phyloP scores from a whole-genome alignment of 495 filamentous ascomycete genomes.

The Ascodesmis nigricans region DNA sequence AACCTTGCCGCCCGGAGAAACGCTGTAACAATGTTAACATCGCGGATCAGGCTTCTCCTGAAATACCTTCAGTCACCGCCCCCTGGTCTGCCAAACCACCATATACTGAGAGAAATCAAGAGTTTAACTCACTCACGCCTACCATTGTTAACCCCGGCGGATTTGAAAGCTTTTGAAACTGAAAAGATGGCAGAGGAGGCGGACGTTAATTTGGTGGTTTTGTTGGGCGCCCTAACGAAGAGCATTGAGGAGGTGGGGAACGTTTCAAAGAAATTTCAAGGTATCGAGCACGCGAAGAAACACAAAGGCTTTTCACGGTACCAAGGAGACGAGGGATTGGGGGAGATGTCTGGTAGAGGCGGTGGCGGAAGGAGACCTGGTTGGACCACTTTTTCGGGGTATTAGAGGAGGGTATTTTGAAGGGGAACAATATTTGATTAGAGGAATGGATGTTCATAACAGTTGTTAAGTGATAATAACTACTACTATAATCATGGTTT shows the following conservation, averaged over 20 bases:
- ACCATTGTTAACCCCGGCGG: constrained; percentile 34
- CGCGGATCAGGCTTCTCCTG: constrained; percentile 60
- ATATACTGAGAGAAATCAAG: constrained; percentile 42
- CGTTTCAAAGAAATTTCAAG: constrained; percentile 46
- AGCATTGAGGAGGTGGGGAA: constrained; percentile 44
- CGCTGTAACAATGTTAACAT: constrained; percentile 74
- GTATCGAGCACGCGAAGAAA: constrained; percentile 33
- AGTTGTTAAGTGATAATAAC: no score
- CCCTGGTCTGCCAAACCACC: constrained; percentile 22
- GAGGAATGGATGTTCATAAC: no score
- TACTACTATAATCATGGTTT: no score
- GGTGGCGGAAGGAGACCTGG: no score
- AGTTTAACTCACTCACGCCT: constrained; percentile 38
- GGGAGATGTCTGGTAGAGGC: no score
- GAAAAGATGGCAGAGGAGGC: constrained; percentile 47
- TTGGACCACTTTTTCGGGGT: no score
- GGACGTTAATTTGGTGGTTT: constrained; percentile 50
- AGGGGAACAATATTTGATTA: no score
- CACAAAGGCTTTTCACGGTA: no score
- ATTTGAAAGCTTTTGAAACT: constrained; percentile 30
- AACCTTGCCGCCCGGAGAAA: constrained; percentile 69
- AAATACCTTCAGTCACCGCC: constrained; percentile 58
- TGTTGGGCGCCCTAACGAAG: constrained; percentile 46
- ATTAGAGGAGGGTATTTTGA: no score
- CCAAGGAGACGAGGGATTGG: no score